Evolutionary conservation across 176 grass and related monocot species (phyloP).

Genomic region (Avena insularis): DNA sequence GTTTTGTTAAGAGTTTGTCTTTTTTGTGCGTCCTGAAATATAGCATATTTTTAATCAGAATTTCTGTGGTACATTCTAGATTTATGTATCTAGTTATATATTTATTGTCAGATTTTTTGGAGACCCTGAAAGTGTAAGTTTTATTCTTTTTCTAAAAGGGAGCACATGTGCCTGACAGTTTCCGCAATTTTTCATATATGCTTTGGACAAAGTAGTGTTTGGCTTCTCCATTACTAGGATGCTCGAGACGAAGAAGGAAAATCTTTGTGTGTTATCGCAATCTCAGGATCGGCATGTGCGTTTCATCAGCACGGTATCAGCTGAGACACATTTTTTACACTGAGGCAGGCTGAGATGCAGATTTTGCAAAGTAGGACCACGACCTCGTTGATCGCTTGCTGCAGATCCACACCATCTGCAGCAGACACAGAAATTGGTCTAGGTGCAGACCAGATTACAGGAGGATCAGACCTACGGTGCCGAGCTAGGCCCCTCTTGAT

Average conservation of each 20-base stretch:
- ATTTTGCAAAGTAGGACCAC: constrained; percentile 58
- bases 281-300: constrained; percentile 33
- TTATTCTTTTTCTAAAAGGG: too few relatives aligned
- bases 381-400: constrained; percentile 32
- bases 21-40: too few relatives aligned
- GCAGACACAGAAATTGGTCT: constrained; percentile 24
- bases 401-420: constrained; percentile 36
- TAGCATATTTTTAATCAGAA: too few relatives aligned
- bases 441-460: constrained; percentile 27
- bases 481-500: not conserved
- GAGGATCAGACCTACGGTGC: constrained; percentile 10
- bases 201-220: too few relatives aligned
- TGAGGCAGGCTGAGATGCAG: constrained; percentile 1
- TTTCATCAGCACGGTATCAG: constrained; percentile 20
- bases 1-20: too few relatives aligned
- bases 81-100: too few relatives aligned
- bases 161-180: too few relatives aligned
- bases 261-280: constrained; percentile 7
- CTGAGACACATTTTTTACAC: constrained; percentile 33
- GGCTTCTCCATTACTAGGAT: not conserved
- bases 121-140: too few relatives aligned
- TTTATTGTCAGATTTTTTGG: too few relatives aligned
- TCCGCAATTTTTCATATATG: too few relatives aligned
- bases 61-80: too few relatives aligned
- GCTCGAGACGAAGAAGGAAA: constrained; percentile 40